Evolutionary conservation across 208 protist species (phyloP).

Genomic region (Endotrypanum monterogeii): DNA sequence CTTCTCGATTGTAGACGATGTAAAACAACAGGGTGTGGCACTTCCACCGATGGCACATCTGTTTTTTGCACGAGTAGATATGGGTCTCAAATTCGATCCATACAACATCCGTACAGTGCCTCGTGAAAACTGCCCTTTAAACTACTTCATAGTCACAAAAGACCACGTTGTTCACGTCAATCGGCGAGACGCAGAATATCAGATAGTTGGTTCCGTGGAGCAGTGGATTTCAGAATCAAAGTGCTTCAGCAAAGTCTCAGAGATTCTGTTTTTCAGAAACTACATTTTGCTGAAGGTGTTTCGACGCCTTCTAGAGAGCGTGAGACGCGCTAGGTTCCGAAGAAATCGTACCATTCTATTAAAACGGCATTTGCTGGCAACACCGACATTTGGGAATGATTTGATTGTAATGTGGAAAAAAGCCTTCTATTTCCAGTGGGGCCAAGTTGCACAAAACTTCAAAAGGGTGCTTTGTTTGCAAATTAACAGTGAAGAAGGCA

Average conservation of each 20-base stretch:
- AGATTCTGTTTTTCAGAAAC: slow-evolving; percentile 65
- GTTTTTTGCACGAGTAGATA: slow-evolving; percentile 75
- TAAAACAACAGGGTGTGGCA: slow-evolving; percentile 35
- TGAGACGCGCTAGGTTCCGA: slow-evolving; percentile 29
- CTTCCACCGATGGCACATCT: slow-evolving; percentile 78
- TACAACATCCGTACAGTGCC: slow-evolving; percentile 84
- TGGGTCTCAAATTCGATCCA: slow-evolving; percentile 69
- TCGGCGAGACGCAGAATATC: slow-evolving; percentile 43
- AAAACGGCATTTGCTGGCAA: slow-evolving; percentile 56
- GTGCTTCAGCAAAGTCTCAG: slow-evolving; percentile 44
- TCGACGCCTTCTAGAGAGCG: slow-evolving; percentile 33
- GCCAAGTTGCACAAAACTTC: background rate
- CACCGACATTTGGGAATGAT: slow-evolving; percentile 34
- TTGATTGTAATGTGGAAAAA: slow-evolving; percentile 26
- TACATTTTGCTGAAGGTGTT: slow-evolving; percentile 64
- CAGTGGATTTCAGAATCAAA: slow-evolving; percentile 64
- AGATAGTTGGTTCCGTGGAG: slow-evolving; percentile 39
- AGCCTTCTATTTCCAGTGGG: slow-evolving; percentile 37
- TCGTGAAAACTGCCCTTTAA: slow-evolving; percentile 52
- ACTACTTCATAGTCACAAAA: slow-evolving; percentile 86
- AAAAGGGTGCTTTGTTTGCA: slow-evolving; percentile 14
- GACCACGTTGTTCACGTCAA: slow-evolving; percentile 74
- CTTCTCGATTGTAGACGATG: slow-evolving; percentile 40
- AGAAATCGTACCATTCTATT: slow-evolving; percentile 33
- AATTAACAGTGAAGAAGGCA: slow-evolving; percentile 6